Evolutionary conservation across 768 basidiomycete species (phyloP), one percentile per base, ranked within the genome.

Genomic region (Amanita thiersii): DNA sequence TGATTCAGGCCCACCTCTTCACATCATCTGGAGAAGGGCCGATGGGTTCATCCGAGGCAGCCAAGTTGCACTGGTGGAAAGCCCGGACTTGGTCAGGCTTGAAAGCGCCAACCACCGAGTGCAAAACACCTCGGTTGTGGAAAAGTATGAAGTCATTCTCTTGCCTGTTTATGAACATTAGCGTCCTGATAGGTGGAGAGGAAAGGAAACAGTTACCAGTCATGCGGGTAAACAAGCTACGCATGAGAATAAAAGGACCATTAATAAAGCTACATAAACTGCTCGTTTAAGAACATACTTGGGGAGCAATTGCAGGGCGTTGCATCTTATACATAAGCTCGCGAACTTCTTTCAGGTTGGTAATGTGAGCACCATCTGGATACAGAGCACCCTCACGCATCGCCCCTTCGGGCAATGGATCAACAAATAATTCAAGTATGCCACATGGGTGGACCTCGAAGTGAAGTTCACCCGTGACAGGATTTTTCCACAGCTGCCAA

Each of bases 401-500:
- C 0, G 74, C 72, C 17, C 73, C 73, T 32, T 62, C 66, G 0
- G 87, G 86, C 0, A 93, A 71, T 11, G 89, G 77, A n/a, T 74
- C 75, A 49, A 96, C 64, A 41, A 81, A 47, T 21, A 93, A 69
- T 50, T 84, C 77, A 26, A 66, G 60, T 1, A 60, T 77, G 21
- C 79, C 89, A 50, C 83, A 86, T 3, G 86, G 90, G 56, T 94
- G 92, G 3, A 94, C 91, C 56, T 97, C 78, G 64, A 93, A 81
- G 56, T 93, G 87, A 15, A 97, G 70, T 1, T 67, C 65, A 18
- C 81, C 79, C 9, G 90, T 94, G 5, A 77, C 75, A 1, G 90
- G 88, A 60, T 93, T 94, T 70, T 93, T 93, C 92, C 92, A 94
- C 5, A 83, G 57, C 83, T 90, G 47, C 11, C 38, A 32, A 31